phyloP scores from a whole-genome alignment of 441 rosid genomes.

The Corymbia citriodora region DNA sequence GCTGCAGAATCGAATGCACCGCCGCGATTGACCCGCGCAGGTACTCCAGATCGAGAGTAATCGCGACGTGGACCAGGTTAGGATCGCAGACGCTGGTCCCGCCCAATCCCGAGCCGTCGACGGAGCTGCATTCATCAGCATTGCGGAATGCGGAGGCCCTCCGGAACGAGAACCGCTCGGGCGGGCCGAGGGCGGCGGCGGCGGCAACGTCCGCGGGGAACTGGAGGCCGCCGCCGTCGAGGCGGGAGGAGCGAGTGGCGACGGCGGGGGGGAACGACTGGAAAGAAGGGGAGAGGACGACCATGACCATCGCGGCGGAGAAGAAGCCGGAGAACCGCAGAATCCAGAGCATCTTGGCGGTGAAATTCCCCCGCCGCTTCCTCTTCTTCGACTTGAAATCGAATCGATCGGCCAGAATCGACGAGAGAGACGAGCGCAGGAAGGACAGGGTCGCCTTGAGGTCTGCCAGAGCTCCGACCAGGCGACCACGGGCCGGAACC shows the following conservation, averaged over 20 bases:
- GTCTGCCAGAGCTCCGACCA: slow-evolving; percentile 44
- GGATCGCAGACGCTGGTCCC: slow-evolving; percentile 46
- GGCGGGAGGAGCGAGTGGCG: slow-evolving; percentile 62
- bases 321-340: slow-evolving; percentile 61
- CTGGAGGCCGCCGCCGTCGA: slow-evolving; percentile 24
- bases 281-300: slow-evolving; percentile 69
- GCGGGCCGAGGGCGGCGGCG: not conserved
- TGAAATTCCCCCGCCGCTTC: slow-evolving; percentile 33
- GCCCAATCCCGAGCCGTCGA: slow-evolving; percentile 5
- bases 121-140: slow-evolving; percentile 59
- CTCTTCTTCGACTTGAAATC: slow-evolving; percentile 53
- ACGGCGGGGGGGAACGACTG: slow-evolving; percentile 85
- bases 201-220: not conserved
- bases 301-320: slow-evolving; percentile 64
- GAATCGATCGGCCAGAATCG: slow-evolving; percentile 40
- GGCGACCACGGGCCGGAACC: too few species aligned
- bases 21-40: slow-evolving; percentile 88
- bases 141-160: slow-evolving; percentile 51
- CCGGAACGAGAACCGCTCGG: slow-evolving; percentile 43
- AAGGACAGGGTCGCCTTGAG: slow-evolving; percentile 52
- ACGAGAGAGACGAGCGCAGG: slow-evolving; percentile 29
- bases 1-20: slow-evolving; percentile 70
- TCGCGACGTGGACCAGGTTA: slow-evolving; percentile 60
- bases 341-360: slow-evolving; percentile 55
- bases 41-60: slow-evolving; percentile 70